Evolutionary conservation across 2,329 filamentous ascomycete genomes (phyloP).

Genomic region (Fusarium tuaranense): DNA sequence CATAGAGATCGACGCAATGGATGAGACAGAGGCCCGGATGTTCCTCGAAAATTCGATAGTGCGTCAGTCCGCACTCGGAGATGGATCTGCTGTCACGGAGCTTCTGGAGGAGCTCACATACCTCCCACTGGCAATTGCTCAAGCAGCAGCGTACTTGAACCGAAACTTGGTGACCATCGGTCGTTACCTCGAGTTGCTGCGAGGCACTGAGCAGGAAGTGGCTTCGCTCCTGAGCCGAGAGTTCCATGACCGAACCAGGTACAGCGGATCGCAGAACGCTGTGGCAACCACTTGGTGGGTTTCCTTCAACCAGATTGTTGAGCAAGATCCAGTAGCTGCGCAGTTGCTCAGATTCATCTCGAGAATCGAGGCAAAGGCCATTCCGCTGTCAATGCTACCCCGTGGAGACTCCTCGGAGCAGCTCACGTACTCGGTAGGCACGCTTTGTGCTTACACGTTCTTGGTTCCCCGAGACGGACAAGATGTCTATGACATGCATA

Average conservation of each 20-base stretch:
- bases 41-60: too few relatives aligned
- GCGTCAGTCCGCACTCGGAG: too few relatives aligned
- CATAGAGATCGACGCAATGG: too few relatives aligned
- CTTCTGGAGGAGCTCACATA: background rate
- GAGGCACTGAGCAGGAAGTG: conserved; percentile 33
- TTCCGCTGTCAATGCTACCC: background rate
- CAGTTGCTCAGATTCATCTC: background rate
- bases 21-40: too few relatives aligned
- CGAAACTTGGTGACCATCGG: background rate
- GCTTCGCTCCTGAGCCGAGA: conserved; percentile 44
- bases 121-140: background rate
- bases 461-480: background rate
- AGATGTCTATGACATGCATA: conserved; percentile 2
- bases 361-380: background rate
- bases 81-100: too few relatives aligned
- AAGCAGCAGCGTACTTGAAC: background rate
- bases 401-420: background rate
- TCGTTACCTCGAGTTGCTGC: conserved; percentile 43
- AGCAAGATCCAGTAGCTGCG: background rate
- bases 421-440: background rate
- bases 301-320: conserved; percentile 47
- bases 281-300: conserved; percentile 50
- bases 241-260: conserved; percentile 47
- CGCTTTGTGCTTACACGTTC: background rate
- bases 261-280: conserved; percentile 42